Percentiles rank a stretch among this genome's conserved stretches.
These are phyloP conservation scores for Sporothrix mexicana DNA, from an alignment of 2,329 filamentous ascomycete genomes.

Conservation along the genomic window DNA sequence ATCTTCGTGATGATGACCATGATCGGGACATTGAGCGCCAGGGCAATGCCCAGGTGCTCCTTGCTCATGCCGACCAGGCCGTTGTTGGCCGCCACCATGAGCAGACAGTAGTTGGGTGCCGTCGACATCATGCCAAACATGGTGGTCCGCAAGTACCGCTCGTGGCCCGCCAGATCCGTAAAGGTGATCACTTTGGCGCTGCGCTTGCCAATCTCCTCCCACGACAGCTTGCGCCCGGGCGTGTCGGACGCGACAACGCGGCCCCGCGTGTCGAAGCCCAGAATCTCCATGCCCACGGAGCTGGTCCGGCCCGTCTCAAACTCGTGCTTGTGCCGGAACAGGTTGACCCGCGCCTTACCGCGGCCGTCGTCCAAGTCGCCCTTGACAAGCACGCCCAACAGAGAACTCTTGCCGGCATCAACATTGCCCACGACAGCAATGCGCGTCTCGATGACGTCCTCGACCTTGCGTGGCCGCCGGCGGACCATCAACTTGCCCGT, in stretches of 20 bases:
- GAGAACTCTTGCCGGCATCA: conserved; percentile 94
- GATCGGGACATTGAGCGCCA: conserved; percentile 93
- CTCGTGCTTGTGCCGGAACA: conserved; percentile 98
- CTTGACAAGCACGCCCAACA: conserved; percentile 94
- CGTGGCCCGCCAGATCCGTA: conserved; percentile 93
- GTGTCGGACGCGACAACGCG: conserved; percentile 81
- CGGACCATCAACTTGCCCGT: conserved; percentile 88
- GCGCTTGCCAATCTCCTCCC: conserved; percentile 96
- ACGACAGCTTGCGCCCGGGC: conserved; percentile 79
- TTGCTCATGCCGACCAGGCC: conserved; percentile 97
- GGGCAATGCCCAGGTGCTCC: conserved; percentile 92
- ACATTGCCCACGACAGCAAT: conserved; percentile 98
- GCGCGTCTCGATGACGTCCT: conserved; percentile 91
- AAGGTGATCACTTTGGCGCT: conserved; percentile 97
- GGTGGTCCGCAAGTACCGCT: conserved; percentile 92
- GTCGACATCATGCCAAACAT: conserved; percentile 94
- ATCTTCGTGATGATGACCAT: conserved; percentile 99
- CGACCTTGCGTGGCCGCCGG: conserved; percentile 71
- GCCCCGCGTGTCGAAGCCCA: conserved; percentile 91
- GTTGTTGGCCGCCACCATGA: conserved; percentile 99
- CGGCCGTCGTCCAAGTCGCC: conserved; percentile 93
- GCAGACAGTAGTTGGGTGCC: conserved; percentile 94
- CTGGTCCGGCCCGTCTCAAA: conserved; percentile 94
- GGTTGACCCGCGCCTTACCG: conserved; percentile 89
- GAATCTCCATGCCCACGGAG: conserved; percentile 98